A percentile compares a stretch with the other conserved stretches of the same genome.
These are phyloP conservation scores for Inga laurina DNA, from an alignment of 306 rosid genomes.

Conservation along the genomic window DNA sequence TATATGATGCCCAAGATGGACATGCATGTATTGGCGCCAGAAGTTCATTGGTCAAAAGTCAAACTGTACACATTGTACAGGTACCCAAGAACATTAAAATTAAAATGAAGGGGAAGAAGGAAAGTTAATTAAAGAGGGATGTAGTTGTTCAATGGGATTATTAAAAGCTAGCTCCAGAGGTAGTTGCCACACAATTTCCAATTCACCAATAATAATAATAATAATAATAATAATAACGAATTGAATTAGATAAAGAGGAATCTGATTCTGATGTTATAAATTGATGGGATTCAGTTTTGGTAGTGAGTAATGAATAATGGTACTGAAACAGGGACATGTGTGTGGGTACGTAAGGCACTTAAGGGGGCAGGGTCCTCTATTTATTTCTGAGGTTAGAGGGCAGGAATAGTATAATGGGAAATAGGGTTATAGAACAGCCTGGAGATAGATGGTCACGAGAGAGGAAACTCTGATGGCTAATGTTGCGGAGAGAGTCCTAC, in stretches of 20 bases:
- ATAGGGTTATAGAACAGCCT: constrained; percentile 30
- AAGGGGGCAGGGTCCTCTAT: neutral
- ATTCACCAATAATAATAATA: neutral
- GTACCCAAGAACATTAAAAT: neutral
- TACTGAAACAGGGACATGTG: neutral
- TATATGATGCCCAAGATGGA: neutral
- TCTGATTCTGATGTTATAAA: neutral
- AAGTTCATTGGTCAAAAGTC: neutral
- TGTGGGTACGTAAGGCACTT: neutral
- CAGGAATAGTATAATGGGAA: neutral
- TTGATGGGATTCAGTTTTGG: neutral
- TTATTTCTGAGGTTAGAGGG: constrained; percentile 32
- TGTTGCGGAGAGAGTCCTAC: constrained; percentile 27
- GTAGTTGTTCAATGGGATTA: neutral
- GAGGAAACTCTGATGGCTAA: constrained; percentile 16
- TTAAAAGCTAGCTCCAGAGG: constrained; percentile 14
- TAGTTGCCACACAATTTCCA: constrained; percentile 11
- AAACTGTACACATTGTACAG: neutral
- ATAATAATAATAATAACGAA: neutral
- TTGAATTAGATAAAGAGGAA: neutral
- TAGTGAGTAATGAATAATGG: neutral
- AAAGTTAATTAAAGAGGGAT: neutral
- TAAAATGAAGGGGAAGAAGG: neutral
- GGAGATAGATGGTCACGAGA: constrained; percentile 43
- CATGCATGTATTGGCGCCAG: neutral